Percentiles rank a stretch among this genome's conserved stretches.
These are phyloP conservation scores for Penicillium sp. DNA, from an alignment of 2,329 filamentous ascomycete species.

Conservation along the genomic window DNA sequence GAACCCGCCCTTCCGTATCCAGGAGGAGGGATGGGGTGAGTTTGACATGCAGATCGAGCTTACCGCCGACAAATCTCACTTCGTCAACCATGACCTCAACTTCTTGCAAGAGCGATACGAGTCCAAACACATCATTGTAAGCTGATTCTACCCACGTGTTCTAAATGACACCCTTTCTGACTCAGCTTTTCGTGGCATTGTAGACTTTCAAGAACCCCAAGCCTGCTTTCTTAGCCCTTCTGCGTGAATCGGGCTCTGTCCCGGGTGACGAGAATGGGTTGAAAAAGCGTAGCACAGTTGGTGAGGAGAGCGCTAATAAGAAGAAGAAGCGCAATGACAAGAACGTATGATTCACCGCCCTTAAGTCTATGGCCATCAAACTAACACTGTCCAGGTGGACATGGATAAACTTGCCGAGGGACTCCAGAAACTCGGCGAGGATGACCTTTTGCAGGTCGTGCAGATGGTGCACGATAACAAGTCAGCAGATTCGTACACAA, in stretches of 20 bases:
- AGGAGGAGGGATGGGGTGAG: slow-evolving; percentile 97
- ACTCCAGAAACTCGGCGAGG: slow-evolving; percentile 83
- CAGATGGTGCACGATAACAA: slow-evolving; percentile 99
- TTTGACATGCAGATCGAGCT: slow-evolving; percentile 92
- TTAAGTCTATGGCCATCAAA: neutral
- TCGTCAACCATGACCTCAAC: slow-evolving; percentile 85
- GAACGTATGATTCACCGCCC: slow-evolving; percentile 44
- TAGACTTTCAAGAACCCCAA: slow-evolving; percentile 90
- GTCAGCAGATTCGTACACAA: slow-evolving; percentile 87
- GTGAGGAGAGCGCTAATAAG: slow-evolving; percentile 68
- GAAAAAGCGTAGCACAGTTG: slow-evolving; percentile 60
- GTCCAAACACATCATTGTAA: slow-evolving; percentile 70
- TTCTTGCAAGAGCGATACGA: slow-evolving; percentile 83
- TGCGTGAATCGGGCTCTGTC: slow-evolving; percentile 84
- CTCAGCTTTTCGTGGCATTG: neutral
- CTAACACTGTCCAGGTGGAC: slow-evolving; percentile 57
- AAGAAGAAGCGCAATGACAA: slow-evolving; percentile 73
- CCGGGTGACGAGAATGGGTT: slow-evolving; percentile 68
- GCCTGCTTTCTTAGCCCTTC: slow-evolving; percentile 72
- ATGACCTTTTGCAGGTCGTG: slow-evolving; percentile 90
- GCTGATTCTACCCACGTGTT: slow-evolving; percentile 27
- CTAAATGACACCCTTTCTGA: neutral
- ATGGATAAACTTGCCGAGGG: slow-evolving; percentile 97
- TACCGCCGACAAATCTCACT: slow-evolving; percentile 82
- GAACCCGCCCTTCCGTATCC: slow-evolving; percentile 82